Percentiles rank a stretch among this genome's conserved stretches.
phyloP scores from a whole-genome alignment of 2,329 filamentous ascomycete genomes.

The Phoma sp. region DNA sequence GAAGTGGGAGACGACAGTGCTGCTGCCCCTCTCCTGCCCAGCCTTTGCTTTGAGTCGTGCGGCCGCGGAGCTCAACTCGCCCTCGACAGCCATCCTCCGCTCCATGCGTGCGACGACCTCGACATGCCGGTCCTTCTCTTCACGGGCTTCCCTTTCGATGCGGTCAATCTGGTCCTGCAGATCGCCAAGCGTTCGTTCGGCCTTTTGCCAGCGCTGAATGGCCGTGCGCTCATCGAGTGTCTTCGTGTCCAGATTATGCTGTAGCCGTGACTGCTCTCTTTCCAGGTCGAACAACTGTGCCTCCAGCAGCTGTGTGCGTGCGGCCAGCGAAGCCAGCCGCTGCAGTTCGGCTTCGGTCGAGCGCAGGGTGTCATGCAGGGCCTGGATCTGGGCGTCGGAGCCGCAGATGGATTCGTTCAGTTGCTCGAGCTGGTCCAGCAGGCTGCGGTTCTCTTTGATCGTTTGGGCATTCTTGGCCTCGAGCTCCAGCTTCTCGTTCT shows the following conservation, averaged over 20 bases:
- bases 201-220: slow-evolving; percentile 82
- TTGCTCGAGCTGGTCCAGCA: slow-evolving; percentile 84
- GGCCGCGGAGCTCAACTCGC: slow-evolving; percentile 79
- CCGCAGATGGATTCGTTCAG: slow-evolving; percentile 81
- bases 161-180: slow-evolving; percentile 87
- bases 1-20: slow-evolving; percentile 88
- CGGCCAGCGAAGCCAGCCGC: slow-evolving; percentile 74
- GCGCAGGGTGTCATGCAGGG: slow-evolving; percentile 77
- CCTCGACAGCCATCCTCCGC: slow-evolving; percentile 80
- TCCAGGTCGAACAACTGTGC: slow-evolving; percentile 81
- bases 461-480: slow-evolving; percentile 79
- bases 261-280: slow-evolving; percentile 77
- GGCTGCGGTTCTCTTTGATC: slow-evolving; percentile 80
- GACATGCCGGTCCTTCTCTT: slow-evolving; percentile 81
- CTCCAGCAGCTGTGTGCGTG: slow-evolving; percentile 80
- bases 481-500: slow-evolving; percentile 71
- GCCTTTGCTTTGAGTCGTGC: slow-evolving; percentile 78
- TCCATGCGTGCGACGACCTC: slow-evolving; percentile 87
- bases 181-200: slow-evolving; percentile 78
- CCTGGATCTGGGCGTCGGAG: slow-evolving; percentile 80
- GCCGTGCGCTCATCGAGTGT: slow-evolving; percentile 80
- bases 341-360: slow-evolving; percentile 80
- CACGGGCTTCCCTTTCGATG: slow-evolving; percentile 82
- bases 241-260: slow-evolving; percentile 70
- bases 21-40: slow-evolving; percentile 64